phyloP scores from a whole-genome alignment of 495 filamentous ascomycete genomes.

The Penicillium turbatum region DNA sequence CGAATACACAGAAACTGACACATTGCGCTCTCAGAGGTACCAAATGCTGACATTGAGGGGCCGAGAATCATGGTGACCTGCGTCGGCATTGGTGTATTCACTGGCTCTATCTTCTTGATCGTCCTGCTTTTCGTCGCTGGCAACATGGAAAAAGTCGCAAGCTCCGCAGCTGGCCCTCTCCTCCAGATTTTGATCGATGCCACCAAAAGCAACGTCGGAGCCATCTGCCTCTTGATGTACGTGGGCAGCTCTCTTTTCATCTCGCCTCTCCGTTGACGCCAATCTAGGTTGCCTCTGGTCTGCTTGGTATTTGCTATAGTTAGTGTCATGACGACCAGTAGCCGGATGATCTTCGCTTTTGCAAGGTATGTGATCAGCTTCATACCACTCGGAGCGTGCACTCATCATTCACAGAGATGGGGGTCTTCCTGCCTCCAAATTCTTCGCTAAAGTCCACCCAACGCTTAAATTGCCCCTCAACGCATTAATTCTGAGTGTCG shows the following conservation, averaged over 20 bases:
- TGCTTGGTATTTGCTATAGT: constrained; percentile 66
- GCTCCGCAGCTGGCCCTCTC: constrained; percentile 56
- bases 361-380: constrained; percentile 32
- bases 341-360: constrained; percentile 72
- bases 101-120: constrained; percentile 62
- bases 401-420: constrained; percentile 47
- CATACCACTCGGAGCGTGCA: not conserved
- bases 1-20: constrained; percentile 4
- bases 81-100: constrained; percentile 61
- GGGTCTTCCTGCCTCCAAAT: constrained; percentile 58
- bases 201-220: constrained; percentile 56
- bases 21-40: constrained; percentile 50
- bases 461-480: constrained; percentile 62
- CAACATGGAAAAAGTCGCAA: constrained; percentile 51
- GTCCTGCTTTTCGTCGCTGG: constrained; percentile 59
- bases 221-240: constrained; percentile 63
- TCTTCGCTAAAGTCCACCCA: constrained; percentile 60
- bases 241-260: not conserved
- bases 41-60: constrained; percentile 55
- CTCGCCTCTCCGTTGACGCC: constrained; percentile 1
- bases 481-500: constrained; percentile 57
- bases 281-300: constrained; percentile 53
- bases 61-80: constrained; percentile 69
- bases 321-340: constrained; percentile 67
- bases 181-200: constrained; percentile 65